These are phyloP conservation scores for Penicillium sp. DNA, from an alignment of 2,329 filamentous ascomycete genomes.

Conservation along the genomic window DNA sequence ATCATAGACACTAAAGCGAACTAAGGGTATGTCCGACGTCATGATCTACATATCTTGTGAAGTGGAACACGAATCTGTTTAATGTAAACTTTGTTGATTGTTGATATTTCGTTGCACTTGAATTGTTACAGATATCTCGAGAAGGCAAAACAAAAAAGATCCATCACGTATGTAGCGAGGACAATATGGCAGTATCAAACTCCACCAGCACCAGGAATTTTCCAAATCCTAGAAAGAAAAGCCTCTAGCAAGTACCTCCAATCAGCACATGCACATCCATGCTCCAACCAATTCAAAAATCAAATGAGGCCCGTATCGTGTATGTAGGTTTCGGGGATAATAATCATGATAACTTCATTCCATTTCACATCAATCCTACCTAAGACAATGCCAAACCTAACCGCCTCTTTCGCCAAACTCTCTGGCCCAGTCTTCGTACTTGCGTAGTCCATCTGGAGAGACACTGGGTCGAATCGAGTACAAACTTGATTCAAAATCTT, in stretches of 20 bases:
- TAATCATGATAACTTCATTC: background rate
- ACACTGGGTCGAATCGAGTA: constrained; percentile 86
- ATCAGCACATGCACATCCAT: background rate
- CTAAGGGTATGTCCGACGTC: no score
- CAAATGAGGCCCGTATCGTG: background rate
- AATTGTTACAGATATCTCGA: background rate
- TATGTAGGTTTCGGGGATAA: background rate
- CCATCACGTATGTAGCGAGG: background rate
- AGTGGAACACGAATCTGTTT: background rate
- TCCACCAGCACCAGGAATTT: background rate
- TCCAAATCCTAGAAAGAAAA: background rate
- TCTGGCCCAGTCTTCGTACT: constrained; percentile 91
- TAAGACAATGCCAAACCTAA: constrained; percentile 37
- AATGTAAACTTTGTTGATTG: background rate
- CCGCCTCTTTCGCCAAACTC: constrained; percentile 92
- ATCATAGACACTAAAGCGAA: no score
- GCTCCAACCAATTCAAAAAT: background rate
- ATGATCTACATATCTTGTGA: no score
- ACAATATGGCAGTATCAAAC: background rate
- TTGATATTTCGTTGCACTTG: background rate
- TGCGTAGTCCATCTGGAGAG: constrained; percentile 76
- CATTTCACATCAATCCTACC: background rate
- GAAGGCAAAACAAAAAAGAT: background rate
- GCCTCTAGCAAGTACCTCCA: background rate
- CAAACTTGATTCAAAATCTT: constrained; percentile 83